A percentile compares a stretch with the other conserved stretches of the same genome.
Evolutionary conservation across 306 rosid genomes (phyloP).

Genomic region (Macrotyloma uniflorum): DNA sequence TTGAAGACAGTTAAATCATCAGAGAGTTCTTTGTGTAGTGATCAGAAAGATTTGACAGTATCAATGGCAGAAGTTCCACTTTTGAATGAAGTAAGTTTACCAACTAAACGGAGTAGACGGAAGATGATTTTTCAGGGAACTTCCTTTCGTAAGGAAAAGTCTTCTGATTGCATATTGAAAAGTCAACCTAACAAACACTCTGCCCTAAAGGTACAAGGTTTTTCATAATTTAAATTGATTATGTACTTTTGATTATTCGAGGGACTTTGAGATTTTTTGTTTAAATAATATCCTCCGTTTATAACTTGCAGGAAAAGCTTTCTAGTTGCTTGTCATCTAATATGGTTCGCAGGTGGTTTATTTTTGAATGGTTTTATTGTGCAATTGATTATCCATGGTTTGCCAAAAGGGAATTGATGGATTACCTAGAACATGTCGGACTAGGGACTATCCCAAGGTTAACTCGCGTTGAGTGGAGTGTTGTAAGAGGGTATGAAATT

Average conservation of each 20-base stretch:
- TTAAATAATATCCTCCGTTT: background rate
- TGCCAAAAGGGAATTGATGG: conserved; percentile 87
- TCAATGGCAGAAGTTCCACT: conserved; percentile 54
- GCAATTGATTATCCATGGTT: conserved; percentile 98
- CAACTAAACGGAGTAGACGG: conserved; percentile 62
- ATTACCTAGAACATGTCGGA: conserved; percentile 95
- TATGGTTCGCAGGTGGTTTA: conserved; percentile 77
- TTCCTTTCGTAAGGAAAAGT: conserved; percentile 50
- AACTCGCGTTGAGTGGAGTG: conserved; percentile 94
- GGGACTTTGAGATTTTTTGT: conserved; percentile 19
- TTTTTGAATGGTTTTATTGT: conserved; percentile 95
- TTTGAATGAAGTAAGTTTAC: conserved; percentile 49
- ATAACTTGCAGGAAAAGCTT: conserved; percentile 70
- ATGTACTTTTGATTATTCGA: conserved; percentile 21
- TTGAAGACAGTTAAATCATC: conserved; percentile 54
- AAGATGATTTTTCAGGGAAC: conserved; percentile 57
- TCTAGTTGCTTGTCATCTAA: conserved; percentile 72
- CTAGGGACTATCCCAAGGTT: conserved; percentile 83
- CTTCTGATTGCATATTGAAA: conserved; percentile 50
- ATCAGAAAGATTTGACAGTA: conserved; percentile 47
- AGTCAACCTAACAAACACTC: conserved; percentile 50
- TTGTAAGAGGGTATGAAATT: conserved; percentile 71
- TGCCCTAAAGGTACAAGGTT: conserved; percentile 51
- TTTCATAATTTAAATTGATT: conserved; percentile 6
- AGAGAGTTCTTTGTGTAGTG: conserved; percentile 55